phyloP scores from a whole-genome alignment of 176 grass and related monocot species.

The Puccinellia tenuiflora region DNA sequence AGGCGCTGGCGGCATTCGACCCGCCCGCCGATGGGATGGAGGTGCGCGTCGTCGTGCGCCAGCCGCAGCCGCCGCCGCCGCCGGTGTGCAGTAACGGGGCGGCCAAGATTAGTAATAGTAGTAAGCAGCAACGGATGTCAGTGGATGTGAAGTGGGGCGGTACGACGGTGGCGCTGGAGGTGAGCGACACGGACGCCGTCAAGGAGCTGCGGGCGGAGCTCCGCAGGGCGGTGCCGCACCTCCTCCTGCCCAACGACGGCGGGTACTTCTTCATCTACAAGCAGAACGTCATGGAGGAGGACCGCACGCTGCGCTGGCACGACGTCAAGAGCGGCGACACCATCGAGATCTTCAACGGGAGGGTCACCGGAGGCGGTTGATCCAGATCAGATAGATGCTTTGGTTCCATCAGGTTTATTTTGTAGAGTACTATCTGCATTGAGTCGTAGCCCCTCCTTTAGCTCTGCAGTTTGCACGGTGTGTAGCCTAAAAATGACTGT shows the following conservation, averaged over 20 bases:
- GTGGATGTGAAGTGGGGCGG: slow-evolving; percentile 32
- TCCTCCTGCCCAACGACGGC: neutral
- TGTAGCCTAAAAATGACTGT: too few relatives aligned
- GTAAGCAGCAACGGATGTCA: slow-evolving; percentile 9
- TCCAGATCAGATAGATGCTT: too few relatives aligned
- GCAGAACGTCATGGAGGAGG: slow-evolving; percentile 62
- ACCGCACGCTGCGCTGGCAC: slow-evolving; percentile 55
- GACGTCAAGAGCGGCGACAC: slow-evolving; percentile 49
- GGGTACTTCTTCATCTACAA: slow-evolving; percentile 56
- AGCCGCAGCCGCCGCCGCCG: neutral
- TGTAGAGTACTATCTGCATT: too few relatives aligned
- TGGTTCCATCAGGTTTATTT: neutral
- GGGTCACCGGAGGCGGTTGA: slow-evolving; percentile 32
- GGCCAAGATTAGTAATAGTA: neutral
- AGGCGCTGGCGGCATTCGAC: slow-evolving; percentile 19
- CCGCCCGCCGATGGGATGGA: slow-evolving; percentile 5
- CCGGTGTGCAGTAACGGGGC: neutral
- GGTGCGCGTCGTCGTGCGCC: slow-evolving; percentile 11
- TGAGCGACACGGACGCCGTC: slow-evolving; percentile 30
- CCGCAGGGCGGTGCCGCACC: neutral
- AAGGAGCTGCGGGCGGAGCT: slow-evolving; percentile 3
- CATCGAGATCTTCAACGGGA: slow-evolving; percentile 52
- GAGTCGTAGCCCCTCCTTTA: neutral
- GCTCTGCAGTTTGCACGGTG: neutral
- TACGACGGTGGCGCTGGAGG: slow-evolving; percentile 27